Evolutionary conservation across 169 alveolate species (phyloP), one percentile per base, ranked within the genome.

Genomic region (Eimeria brunetti): DNA sequence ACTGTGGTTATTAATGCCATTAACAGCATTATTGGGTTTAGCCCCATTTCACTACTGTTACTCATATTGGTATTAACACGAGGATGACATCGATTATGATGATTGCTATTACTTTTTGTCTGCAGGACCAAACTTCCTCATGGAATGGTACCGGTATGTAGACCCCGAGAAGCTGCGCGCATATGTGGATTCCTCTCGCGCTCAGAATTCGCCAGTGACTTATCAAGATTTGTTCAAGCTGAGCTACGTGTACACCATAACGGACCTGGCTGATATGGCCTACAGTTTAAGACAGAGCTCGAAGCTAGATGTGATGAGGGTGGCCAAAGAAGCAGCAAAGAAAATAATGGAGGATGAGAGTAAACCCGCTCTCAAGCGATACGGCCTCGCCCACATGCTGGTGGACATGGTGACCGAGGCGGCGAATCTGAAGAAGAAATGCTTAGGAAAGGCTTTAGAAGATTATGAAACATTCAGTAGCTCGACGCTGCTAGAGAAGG

Each of bases 201-300:
- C 51, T 16, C 71, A 83, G n/a, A 78, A 78, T n/a, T 3, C 18
- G n/a, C 38, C 69, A 5, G 53, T 83, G 49, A 53, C 56, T 9
- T 83, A 56, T 56, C 33, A 27, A 41, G 90, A 27, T 7, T 53
- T 83, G 76, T 20, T n/a, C n/a, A 56, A 56, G 1, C 90, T 83
- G 6, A 83, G 90, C 90, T 7, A 56, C 73, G 90, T 56, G n/a
- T 83, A 83, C 56, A 83, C 76, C 41, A 76, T 56, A 36, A 83
- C 76, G 11, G 90, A 83, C 56, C 75, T 83, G 24, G 75, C 90
- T n/a, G 90, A 83, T 41, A 9, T 83, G 12, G 75, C 76, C 7
- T 83, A 83, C 76, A 83, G 76, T 24, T n/a, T 83, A 53, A 75
- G 90, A 3, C 90, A 83, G 75, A 53, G 76, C 41, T 83, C 90